phyloP scores from a whole-genome alignment of 441 rosid species.

The Populus hybrid region DNA sequence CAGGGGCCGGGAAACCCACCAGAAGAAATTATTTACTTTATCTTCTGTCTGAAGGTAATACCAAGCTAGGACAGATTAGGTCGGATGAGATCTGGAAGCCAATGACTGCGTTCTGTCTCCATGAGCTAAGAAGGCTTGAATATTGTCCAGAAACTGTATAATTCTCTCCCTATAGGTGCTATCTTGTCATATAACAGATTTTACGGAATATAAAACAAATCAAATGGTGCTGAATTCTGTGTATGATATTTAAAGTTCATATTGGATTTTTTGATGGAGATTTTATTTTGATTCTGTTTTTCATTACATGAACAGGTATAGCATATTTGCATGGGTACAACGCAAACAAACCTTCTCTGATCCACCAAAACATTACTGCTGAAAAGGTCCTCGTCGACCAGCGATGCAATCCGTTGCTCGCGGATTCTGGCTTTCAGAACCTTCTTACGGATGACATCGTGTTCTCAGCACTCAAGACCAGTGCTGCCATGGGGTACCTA shows the following conservation, averaged over 20 bases:
- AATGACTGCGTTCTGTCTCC: background rate
- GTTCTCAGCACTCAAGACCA: constrained; percentile 66
- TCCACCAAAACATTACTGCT: constrained; percentile 81
- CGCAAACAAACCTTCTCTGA: constrained; percentile 51
- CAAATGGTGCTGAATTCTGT: background rate
- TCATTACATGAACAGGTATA: constrained; percentile 47
- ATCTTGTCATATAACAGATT: background rate
- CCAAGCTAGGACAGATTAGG: background rate
- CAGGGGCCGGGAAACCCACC: background rate
- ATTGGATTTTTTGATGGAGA: background rate
- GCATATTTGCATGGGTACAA: constrained; percentile 61
- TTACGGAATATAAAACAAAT: background rate
- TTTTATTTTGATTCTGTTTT: background rate
- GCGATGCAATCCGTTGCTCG: constrained; percentile 55
- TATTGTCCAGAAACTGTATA: background rate
- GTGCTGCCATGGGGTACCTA: constrained; percentile 91
- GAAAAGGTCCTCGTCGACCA: constrained; percentile 76
- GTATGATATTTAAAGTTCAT: background rate
- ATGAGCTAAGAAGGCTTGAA: background rate
- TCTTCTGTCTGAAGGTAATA: background rate
- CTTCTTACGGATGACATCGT: constrained; percentile 77
- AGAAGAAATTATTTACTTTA: background rate
- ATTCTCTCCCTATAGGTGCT: background rate
- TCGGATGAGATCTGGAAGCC: background rate
- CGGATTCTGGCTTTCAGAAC: constrained; percentile 70